Percentiles rank a stretch among this genome's conserved stretches.
Evolutionary conservation across 2,329 filamentous ascomycete genomes (phyloP).

Genomic region (Phoma sp.): DNA sequence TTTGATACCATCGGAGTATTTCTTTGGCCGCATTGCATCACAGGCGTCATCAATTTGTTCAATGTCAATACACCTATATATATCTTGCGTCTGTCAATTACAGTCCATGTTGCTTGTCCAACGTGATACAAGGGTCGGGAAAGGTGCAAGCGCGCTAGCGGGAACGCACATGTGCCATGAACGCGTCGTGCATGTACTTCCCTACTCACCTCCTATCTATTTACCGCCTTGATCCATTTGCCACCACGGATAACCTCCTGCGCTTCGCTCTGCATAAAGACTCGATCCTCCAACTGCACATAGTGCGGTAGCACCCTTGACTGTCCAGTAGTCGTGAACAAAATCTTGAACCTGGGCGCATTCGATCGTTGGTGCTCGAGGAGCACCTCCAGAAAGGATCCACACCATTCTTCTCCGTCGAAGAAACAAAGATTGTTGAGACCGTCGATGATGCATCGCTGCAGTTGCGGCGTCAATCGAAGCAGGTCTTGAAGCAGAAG

Average conservation of each 20-base stretch:
- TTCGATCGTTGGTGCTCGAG: not conserved
- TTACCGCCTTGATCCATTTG: not conserved
- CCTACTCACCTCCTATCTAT: not conserved
- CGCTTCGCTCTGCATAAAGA: not conserved
- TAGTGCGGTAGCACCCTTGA: not conserved
- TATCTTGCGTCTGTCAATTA: not conserved
- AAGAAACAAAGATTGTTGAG: conserved; percentile 3
- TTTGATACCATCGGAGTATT: too few relatives aligned
- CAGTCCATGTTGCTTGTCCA: too few relatives aligned
- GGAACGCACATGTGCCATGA: not conserved
- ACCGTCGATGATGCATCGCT: not conserved
- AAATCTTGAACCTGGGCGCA: not conserved
- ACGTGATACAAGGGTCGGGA: too few relatives aligned
- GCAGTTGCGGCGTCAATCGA: not conserved
- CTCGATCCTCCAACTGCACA: not conserved
- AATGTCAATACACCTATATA: too few relatives aligned
- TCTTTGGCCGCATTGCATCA: conserved; percentile 4
- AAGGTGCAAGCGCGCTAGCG: not conserved
- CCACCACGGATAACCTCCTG: not conserved
- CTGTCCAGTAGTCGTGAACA: not conserved
- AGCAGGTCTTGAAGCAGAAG: conserved; percentile 1
- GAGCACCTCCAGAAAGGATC: not conserved
- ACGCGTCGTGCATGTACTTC: not conserved
- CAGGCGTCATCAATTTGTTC: conserved; percentile 1
- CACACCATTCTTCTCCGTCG: not conserved